Evolutionary conservation across 768 basidiomycete genomes (phyloP).

Genomic region (Gelatoporia subvermispora): DNA sequence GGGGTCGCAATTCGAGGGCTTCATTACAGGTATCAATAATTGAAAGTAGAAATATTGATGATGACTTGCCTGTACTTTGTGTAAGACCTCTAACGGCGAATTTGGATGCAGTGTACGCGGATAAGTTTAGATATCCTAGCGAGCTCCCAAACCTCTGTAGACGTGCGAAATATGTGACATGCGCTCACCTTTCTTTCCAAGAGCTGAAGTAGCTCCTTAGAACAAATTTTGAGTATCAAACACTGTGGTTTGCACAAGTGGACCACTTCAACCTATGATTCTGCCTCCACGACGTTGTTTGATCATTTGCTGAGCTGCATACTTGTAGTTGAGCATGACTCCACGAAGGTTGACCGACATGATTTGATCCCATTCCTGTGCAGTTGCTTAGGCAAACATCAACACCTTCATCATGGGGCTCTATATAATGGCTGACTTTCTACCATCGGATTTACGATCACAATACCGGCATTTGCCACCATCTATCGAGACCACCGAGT

Average conservation of each 20-base stretch:
- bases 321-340: slow-evolving; percentile 36
- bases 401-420: not conserved
- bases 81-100: slow-evolving; percentile 16
- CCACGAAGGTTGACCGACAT: slow-evolving; percentile 36
- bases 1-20: slow-evolving; percentile 17
- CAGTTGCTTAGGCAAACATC: not conserved
- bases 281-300: slow-evolving; percentile 36
- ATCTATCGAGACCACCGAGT: not conserved
- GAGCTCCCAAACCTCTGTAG: not conserved
- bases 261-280: slow-evolving; percentile 29
- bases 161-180: too few species aligned
- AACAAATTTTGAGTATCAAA: not conserved
- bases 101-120: slow-evolving; percentile 25
- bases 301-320: slow-evolving; percentile 40
- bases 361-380: slow-evolving; percentile 5
- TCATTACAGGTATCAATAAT: not conserved
- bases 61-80: not conserved
- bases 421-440: not conserved
- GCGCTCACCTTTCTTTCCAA: slow-evolving; percentile 25
- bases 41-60: too few species aligned
- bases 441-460: not conserved
- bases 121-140: not conserved
- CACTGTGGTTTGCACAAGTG: not conserved
- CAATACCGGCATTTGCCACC: slow-evolving; percentile 7
- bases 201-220: slow-evolving; percentile 24